phyloP scores from a whole-genome alignment of 306 rosid species.

The Prunus salicina region DNA sequence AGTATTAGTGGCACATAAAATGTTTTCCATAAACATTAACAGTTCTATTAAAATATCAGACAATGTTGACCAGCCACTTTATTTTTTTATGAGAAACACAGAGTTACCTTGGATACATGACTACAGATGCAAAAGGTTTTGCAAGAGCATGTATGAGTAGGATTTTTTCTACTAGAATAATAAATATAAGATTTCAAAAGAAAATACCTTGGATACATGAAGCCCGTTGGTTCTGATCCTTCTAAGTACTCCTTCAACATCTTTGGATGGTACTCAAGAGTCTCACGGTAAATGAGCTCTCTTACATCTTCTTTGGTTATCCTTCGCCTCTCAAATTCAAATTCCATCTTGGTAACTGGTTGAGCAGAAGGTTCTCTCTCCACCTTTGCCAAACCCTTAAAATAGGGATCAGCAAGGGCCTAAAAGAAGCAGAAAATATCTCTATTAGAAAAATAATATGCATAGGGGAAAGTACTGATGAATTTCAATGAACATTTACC shows the following conservation, averaged over 20 bases:
- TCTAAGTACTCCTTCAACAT: constrained; percentile 94
- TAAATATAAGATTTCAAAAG: not conserved
- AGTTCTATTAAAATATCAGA: not conserved
- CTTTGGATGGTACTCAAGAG: constrained; percentile 91
- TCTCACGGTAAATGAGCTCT: constrained; percentile 92
- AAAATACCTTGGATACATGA: constrained; percentile 96
- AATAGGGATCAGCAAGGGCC: constrained; percentile 98
- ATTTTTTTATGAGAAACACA: not conserved
- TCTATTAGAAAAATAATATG: constrained; percentile 15
- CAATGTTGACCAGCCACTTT: not conserved
- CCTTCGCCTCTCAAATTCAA: constrained; percentile 97
- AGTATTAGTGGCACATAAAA: not conserved
- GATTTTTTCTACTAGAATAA: not conserved
- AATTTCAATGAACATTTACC: constrained; percentile 39
- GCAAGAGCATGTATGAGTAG: not conserved
- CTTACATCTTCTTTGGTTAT: constrained; percentile 98
- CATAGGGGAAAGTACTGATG: constrained; percentile 5
- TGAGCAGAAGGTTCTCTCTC: constrained; percentile 98
- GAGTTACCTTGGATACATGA: not conserved
- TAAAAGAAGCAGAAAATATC: constrained; percentile 33
- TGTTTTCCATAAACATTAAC: not conserved
- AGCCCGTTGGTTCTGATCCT: constrained; percentile 93
- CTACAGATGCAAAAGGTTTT: not conserved
- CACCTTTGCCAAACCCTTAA: constrained; percentile 97
- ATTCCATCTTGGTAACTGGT: constrained; percentile 99